phyloP scores from a whole-genome alignment of 1,284 basidiomycete genomes.

The Ceratobasidium theobromae region DNA sequence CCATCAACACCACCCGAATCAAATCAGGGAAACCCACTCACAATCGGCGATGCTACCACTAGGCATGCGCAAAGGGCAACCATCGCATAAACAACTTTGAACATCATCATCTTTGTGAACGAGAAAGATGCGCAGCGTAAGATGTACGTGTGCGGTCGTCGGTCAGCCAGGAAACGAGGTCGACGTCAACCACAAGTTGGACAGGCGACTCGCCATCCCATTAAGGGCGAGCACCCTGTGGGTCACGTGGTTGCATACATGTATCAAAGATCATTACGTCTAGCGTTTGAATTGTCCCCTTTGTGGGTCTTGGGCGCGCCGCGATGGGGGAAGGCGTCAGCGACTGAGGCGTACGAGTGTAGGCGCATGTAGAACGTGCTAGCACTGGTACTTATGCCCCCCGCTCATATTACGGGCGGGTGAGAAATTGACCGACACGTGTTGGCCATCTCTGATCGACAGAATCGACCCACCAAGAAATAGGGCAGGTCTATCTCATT shows the following conservation, averaged over 20 bases:
- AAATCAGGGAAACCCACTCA: background rate
- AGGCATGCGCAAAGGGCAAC: conserved; percentile 2
- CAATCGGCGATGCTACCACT: conserved; percentile 12
- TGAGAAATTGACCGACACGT: too few species aligned
- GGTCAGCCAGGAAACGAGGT: too few species aligned
- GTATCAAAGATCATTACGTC: too few species aligned
- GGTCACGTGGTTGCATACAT: conserved; percentile 1
- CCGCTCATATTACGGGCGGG: too few species aligned
- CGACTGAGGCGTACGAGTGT: background rate
- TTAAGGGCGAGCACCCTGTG: conserved; percentile 10
- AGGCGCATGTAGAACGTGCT: too few species aligned
- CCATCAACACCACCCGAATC: too few species aligned
- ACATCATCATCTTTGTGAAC: conserved; percentile 23
- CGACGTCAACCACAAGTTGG: conserved; percentile 16
- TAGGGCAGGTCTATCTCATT: too few species aligned
- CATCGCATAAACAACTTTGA: conserved; percentile 1
- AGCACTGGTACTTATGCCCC: too few species aligned
- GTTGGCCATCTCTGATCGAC: too few species aligned
- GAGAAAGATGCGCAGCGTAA: background rate
- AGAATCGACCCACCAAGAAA: too few species aligned
- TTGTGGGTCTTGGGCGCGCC: background rate
- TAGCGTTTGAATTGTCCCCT: background rate
- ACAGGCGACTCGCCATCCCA: background rate
- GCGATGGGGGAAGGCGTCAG: background rate
- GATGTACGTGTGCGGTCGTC: background rate